phyloP scores from a whole-genome alignment of 1,139 yeast species.

The Pichia sp. region DNA sequence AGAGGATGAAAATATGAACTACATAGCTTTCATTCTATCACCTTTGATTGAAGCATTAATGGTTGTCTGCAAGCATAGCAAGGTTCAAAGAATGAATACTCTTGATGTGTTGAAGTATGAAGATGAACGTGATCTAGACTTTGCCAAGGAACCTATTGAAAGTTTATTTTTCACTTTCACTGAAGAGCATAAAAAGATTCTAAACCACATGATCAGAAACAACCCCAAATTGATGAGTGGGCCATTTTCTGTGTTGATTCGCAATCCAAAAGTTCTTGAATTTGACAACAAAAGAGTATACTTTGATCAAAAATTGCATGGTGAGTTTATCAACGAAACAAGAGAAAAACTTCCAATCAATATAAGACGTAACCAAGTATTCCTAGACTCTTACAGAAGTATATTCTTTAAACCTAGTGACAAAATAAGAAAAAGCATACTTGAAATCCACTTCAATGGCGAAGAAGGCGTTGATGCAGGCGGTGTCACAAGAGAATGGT shows the following conservation, averaged over 20 bases:
- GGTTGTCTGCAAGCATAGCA: constrained; percentile 92
- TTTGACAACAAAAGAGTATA: constrained; percentile 91
- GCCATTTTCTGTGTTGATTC: constrained; percentile 84
- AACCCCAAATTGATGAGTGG: constrained; percentile 96
- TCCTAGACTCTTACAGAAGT: constrained; percentile 83
- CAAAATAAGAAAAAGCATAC: constrained; percentile 68
- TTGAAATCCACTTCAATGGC: constrained; percentile 81
- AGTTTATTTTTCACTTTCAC: constrained; percentile 82
- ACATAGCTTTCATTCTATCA: constrained; percentile 75
- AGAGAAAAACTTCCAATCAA: constrained; percentile 54
- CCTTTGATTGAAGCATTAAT: constrained; percentile 89
- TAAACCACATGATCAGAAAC: constrained; percentile 87
- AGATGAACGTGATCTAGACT: constrained; percentile 59
- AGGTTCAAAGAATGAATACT: constrained; percentile 59
- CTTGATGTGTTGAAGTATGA: constrained; percentile 60
- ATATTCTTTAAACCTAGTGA: constrained; percentile 76
- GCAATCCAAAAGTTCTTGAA: constrained; percentile 85
- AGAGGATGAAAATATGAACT: constrained; percentile 44
- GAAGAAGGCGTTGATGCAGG: constrained; percentile 99
- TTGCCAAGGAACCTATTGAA: constrained; percentile 73
- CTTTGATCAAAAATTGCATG: constrained; percentile 70
- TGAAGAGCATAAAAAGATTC: constrained; percentile 80
- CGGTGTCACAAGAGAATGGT: constrained; percentile 97
- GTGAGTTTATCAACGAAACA: constrained; percentile 35
- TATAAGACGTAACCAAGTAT: constrained; percentile 86